phyloP scores from a whole-genome alignment of 2,329 filamentous ascomycete species.

The Colletotrichum nymphaeae region DNA sequence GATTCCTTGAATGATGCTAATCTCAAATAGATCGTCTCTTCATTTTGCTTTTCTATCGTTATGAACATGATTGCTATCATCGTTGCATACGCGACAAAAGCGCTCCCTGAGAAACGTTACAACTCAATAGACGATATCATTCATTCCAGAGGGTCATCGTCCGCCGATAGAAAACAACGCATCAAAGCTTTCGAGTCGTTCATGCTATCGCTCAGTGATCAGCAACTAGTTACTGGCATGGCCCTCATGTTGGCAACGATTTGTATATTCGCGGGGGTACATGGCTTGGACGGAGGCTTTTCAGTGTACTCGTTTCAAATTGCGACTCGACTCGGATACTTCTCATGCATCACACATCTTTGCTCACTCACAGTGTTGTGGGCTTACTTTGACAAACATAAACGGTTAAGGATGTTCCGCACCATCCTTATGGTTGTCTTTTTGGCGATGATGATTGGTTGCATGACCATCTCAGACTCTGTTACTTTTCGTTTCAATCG shows the following conservation, averaged over 20 bases:
- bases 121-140: neutral
- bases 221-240: neutral
- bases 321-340: neutral
- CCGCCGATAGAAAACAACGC: neutral
- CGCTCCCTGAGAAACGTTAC: neutral
- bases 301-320: neutral
- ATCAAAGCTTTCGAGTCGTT: neutral
- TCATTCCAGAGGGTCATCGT: neutral
- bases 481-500: neutral
- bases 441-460: neutral
- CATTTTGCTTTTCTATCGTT: neutral
- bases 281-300: neutral
- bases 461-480: neutral
- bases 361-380: neutral
- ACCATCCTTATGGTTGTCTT: neutral
- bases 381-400: neutral
- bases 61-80: neutral
- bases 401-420: neutral
- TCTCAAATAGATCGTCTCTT: neutral
- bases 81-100: neutral
- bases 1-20: neutral
- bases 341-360: neutral
- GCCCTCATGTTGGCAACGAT: neutral
- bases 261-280: neutral
- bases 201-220: neutral